phyloP scores from a whole-genome alignment of 805 yeast genomes.

The Spathaspora girioi region DNA sequence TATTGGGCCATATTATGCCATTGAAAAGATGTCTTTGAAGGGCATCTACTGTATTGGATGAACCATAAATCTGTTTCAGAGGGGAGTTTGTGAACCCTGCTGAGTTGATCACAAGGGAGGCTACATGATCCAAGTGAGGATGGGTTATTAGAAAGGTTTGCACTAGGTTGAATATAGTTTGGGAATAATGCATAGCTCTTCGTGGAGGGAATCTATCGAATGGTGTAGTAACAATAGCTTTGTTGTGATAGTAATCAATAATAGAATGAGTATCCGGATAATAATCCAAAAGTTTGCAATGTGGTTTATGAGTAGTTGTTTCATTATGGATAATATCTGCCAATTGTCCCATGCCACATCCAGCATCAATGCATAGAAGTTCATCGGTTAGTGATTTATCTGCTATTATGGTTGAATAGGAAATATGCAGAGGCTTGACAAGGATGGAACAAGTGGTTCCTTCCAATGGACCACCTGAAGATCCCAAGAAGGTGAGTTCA shows the following conservation, averaged over 20 bases:
- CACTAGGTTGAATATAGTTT: conserved; percentile 19
- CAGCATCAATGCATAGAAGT: conserved; percentile 72
- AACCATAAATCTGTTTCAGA: conserved; percentile 50
- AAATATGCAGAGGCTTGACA: conserved; percentile 49
- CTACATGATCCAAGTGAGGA: conserved; percentile 79
- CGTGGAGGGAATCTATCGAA: conserved; percentile 10
- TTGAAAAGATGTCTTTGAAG: conserved; percentile 62
- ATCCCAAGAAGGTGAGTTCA: conserved; percentile 68
- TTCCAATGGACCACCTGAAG: conserved; percentile 84
- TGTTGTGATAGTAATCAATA: conserved; percentile 16
- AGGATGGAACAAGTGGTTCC: conserved; percentile 65
- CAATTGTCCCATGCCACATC: conserved; percentile 62
- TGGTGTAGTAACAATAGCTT: conserved; percentile 21
- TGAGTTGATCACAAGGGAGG: conserved; percentile 66
- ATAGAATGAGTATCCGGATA: conserved; percentile 29
- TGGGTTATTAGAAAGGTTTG: conserved; percentile 63
- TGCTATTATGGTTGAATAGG: conserved; percentile 36
- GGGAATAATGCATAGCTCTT: conserved; percentile 15
- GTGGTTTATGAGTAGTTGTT: conserved; percentile 1
- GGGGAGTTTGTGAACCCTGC: conserved; percentile 43
- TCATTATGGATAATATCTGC: conserved; percentile 36
- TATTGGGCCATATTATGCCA: conserved; percentile 77
- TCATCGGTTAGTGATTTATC: conserved; percentile 21
- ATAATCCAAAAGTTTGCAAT: conserved; percentile 14
- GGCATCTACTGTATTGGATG: conserved; percentile 47